Evolutionary conservation across 345 rosid species (phyloP).

Genomic region (Hibiscus syriacus): DNA sequence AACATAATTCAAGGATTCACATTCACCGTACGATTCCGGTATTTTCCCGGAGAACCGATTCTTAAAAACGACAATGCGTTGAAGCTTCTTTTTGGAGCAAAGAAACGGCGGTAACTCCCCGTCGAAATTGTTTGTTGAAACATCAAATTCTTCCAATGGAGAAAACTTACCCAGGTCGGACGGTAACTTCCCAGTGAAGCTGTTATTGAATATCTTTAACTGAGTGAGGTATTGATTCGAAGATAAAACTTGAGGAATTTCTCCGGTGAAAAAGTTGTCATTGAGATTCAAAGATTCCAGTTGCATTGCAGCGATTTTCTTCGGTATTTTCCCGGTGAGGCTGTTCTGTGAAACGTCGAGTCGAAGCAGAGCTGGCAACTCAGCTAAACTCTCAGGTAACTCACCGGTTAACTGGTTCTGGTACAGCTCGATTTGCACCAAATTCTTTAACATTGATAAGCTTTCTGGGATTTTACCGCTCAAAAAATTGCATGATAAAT

Average conservation of each 20-base stretch:
- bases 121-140: constrained; percentile 44
- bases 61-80: constrained; percentile 27
- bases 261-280: constrained; percentile 56
- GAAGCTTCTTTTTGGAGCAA: constrained; percentile 38
- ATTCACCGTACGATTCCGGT: constrained; percentile 45
- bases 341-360: constrained; percentile 65
- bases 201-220: constrained; percentile 68
- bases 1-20: constrained; percentile 37
- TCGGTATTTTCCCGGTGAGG: constrained; percentile 46
- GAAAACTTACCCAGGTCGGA: constrained; percentile 45
- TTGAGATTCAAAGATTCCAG: constrained; percentile 42
- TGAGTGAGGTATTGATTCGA: constrained; percentile 35
- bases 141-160: constrained; percentile 43
- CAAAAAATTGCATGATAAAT: constrained; percentile 37
- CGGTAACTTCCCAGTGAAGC: constrained; percentile 56
- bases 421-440: constrained; percentile 42
- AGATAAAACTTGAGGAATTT: constrained; percentile 41
- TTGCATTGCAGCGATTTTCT: constrained; percentile 34
- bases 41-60: constrained; percentile 49
- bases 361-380: constrained; percentile 28
- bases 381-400: constrained; percentile 46
- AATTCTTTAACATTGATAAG: constrained; percentile 30
- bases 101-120: constrained; percentile 58
- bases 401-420: constrained; percentile 36
- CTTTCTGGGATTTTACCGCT: constrained; percentile 43